These are phyloP conservation scores for Sanghuangporus weigelae DNA, from an alignment of 1,284 basidiomycete species.

Conservation along the genomic window DNA sequence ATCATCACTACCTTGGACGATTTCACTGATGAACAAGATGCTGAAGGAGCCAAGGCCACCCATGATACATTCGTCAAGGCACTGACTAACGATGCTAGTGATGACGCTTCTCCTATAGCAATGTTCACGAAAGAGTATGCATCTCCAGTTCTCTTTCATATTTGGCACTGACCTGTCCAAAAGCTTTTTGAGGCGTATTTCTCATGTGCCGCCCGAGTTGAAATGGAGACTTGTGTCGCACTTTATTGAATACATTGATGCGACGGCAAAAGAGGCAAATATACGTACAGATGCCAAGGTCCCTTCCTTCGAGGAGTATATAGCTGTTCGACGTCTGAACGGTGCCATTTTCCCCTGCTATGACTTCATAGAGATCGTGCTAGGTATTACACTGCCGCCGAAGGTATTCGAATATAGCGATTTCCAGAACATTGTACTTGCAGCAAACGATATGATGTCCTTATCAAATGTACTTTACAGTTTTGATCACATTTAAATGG, in stretches of 20 bases:
- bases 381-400: constrained; percentile 37
- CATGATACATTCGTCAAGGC: constrained; percentile 50
- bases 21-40: constrained; percentile 61
- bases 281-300: constrained; percentile 30
- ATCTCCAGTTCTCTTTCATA: not conserved
- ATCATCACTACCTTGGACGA: constrained; percentile 66
- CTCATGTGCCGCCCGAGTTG: not conserved
- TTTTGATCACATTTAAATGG: not conserved
- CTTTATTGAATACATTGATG: constrained; percentile 32
- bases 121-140: constrained; percentile 10
- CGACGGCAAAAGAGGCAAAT: constrained; percentile 32
- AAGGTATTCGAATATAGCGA: constrained; percentile 30
- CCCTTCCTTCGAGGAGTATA: constrained; percentile 29
- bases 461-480: constrained; percentile 35
- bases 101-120: constrained; percentile 41
- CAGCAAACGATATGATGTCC: constrained; percentile 38
- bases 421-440: constrained; percentile 32
- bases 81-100: constrained; percentile 42
- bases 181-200: constrained; percentile 12
- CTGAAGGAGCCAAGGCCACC: constrained; percentile 47
- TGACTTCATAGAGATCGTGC: constrained; percentile 33
- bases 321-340: constrained; percentile 35
- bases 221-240: constrained; percentile 31
- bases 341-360: constrained; percentile 37
- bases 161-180: not conserved